These are phyloP conservation scores for Elongisporangium prolatum DNA, from an alignment of 352 stramenopile species.

Conservation along the genomic window DNA sequence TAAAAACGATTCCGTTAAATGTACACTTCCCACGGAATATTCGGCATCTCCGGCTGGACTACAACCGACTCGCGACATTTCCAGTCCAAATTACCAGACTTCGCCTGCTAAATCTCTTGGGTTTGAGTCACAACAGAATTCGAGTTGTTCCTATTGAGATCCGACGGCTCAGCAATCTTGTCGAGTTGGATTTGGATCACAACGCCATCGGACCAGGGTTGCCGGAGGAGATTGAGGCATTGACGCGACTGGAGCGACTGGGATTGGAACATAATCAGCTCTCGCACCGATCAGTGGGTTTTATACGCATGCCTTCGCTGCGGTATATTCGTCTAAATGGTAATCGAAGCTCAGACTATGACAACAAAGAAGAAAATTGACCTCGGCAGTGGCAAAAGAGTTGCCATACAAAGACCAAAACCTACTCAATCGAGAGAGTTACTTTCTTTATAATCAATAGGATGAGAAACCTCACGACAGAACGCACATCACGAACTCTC, in stretches of 20 bases:
- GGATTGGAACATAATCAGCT: conserved; percentile 61
- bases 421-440: conserved; percentile 14
- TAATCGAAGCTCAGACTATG: conserved; percentile 20
- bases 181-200: conserved; percentile 64
- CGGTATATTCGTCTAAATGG: conserved; percentile 44
- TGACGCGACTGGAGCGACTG: conserved; percentile 49
- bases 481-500: background rate
- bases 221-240: conserved; percentile 26
- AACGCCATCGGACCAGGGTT: conserved; percentile 42
- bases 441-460: no score
- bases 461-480: no score
- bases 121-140: conserved; percentile 56
- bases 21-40: conserved; percentile 33
- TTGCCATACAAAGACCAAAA: conserved; percentile 18
- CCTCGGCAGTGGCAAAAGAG: background rate
- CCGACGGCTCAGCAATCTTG: conserved; percentile 46
- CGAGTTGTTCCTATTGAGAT: conserved; percentile 35
- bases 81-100: conserved; percentile 45
- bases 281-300: conserved; percentile 9
- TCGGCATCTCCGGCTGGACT: conserved; percentile 45
- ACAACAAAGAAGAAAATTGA: background rate
- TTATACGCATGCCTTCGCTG: conserved; percentile 28
- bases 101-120: conserved; percentile 46
- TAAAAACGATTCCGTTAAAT: conserved; percentile 30
- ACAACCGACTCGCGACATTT: conserved; percentile 45